These are phyloP conservation scores for Sporothrix humicola DNA, from an alignment of 2,329 filamentous ascomycete genomes.

Conservation along the genomic window DNA sequence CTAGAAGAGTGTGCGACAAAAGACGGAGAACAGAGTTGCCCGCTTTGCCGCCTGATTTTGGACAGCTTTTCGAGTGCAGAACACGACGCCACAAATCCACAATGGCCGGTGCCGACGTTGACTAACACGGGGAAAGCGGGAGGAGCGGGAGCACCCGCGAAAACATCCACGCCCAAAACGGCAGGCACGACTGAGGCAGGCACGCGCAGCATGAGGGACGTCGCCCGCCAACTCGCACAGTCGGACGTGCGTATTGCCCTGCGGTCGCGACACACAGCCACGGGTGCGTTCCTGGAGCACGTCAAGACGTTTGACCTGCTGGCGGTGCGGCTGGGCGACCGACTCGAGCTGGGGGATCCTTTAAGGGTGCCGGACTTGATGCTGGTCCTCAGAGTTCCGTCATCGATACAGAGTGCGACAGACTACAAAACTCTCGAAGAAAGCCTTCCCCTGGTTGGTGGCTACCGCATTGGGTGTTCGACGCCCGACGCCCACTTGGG, in stretches of 20 bases:
- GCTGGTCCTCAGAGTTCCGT: background rate
- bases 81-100: background rate
- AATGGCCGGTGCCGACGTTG: constrained; percentile 2
- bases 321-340: constrained; percentile 6
- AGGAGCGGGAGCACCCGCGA: background rate
- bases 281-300: background rate
- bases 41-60: constrained; percentile 1
- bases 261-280: background rate
- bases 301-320: constrained; percentile 25
- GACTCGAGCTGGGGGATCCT: background rate
- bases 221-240: background rate
- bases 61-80: background rate
- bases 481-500: constrained; percentile 20
- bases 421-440: background rate
- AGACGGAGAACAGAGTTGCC: background rate
- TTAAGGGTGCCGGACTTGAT: constrained; percentile 14
- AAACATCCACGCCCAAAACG: background rate
- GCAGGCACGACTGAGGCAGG: background rate
- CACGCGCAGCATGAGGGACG: constrained; percentile 3
- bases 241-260: constrained; percentile 23
- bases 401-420: background rate
- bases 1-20: constrained; percentile 18
- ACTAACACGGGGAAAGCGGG: background rate
- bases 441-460: background rate
- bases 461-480: constrained; percentile 23